Conservation (phyloP, 805 yeast species). For the Candida caryicola region DNA sequence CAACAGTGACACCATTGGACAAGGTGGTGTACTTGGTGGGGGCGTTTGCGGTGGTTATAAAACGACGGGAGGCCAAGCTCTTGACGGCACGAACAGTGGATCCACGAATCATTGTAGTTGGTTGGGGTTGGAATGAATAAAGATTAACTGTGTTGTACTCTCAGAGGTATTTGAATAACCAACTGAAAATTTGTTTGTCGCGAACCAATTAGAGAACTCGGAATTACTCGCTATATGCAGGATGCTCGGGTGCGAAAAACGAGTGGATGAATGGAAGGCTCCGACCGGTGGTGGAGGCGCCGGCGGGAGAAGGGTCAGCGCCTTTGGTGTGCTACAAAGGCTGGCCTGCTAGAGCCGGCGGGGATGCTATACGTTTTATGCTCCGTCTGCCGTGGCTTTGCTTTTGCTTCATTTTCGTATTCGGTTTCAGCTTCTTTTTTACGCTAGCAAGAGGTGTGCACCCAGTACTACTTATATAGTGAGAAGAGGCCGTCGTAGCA, state of each 20-base stretch:
- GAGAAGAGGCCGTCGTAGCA: slow-evolving; percentile 1
- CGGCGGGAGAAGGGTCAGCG: no score
- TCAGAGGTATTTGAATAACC: no score
- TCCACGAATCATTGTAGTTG: slow-evolving; percentile 40
- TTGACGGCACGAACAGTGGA: slow-evolving; percentile 31
- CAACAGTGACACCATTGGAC: slow-evolving; percentile 71
- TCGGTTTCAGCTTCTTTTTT: no score
- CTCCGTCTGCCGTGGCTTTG: no score
- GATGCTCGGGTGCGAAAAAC: neutral
- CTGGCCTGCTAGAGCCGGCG: no score
- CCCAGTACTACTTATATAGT: no score
- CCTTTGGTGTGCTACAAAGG: no score
- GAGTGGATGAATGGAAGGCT: neutral
- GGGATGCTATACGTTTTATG: no score
- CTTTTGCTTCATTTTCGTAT: no score
- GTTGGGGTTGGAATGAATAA: no score
- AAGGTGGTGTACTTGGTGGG: slow-evolving; percentile 70
- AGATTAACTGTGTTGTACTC: slow-evolving; percentile 5
- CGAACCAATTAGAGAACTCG: slow-evolving; percentile 18
- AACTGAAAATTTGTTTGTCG: slow-evolving; percentile 6
- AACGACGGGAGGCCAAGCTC: slow-evolving; percentile 45
- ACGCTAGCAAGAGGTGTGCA: no score
- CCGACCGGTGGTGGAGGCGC: no score
- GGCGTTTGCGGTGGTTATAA: slow-evolving; percentile 54
- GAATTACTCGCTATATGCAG: slow-evolving; percentile 17